Evolutionary conservation across 2,329 filamentous ascomycete genomes (phyloP), one percentile per base, ranked within the genome.

Genomic region (Epichloe hybrida): DNA sequence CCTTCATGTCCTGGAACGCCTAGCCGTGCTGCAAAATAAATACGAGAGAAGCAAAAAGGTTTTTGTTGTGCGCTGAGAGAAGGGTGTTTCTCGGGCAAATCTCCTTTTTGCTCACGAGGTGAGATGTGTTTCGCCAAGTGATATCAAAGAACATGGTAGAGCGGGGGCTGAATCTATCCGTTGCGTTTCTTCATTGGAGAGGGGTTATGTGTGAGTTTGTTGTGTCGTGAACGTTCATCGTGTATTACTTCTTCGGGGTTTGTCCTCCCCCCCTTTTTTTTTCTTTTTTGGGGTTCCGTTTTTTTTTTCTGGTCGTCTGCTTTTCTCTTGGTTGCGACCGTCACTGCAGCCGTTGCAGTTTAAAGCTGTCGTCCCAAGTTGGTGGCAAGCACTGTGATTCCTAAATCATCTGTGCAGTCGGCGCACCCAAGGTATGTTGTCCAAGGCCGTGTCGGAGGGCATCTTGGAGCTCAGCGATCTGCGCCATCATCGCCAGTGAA

Each of bases 391-490:
- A 38, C 17, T 42, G 8, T 15, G 38, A 13, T 44, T 50, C 54
- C 56, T 63, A 71, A 42, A 69, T 65, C 67, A 70, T 70, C 59
- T 69, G 64, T 35, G 67, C 69, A 37, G 67, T 69, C 9, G 69
- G 67, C 23, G 68, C 68, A 40, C 62, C 65, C 37, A 68, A 49
- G 13, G 51, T 55, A 37, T 66, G 60, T 27, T 61, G 59, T 41
- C 57, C 54, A 5, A 71, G 56, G 21, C 63, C 62, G 38, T 66
- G 64, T 9, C 68, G 62, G 39, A 73, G 58, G 4, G 69, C 63
- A 17, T 71, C 69, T 56, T 74, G 70, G 12, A 76, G 64, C 52
- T 72, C 66, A 1, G 66, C 64, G 23, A 76, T 71, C 56, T 76
- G 72, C 41, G 69, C 64, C 67, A 75, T 71, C 70, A 76, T 73